Conservation (phyloP, 345 rosid species). For the Dovyalis caffra region DNA sequence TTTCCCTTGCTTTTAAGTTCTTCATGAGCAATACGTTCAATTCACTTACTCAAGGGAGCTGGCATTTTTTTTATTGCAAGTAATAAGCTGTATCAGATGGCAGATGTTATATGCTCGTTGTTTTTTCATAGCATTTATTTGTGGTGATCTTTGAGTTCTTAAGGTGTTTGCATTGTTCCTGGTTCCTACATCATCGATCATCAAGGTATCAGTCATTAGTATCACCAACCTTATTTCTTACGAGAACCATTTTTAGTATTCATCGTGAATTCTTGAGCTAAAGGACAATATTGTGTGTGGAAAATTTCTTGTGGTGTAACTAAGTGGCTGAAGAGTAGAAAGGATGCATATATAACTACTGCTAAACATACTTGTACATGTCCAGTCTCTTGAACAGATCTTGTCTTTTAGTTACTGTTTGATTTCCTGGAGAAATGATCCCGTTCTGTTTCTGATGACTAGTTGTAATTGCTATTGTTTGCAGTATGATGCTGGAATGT, state of each 20-base stretch:
- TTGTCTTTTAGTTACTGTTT: neutral
- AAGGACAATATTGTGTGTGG: neutral
- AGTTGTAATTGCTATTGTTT: conserved; percentile 16
- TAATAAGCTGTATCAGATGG: neutral
- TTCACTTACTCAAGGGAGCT: neutral
- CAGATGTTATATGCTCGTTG: neutral
- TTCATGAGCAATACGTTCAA: neutral
- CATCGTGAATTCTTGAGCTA: neutral
- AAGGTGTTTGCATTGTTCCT: too few species aligned
- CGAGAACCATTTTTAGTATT: neutral
- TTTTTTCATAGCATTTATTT: neutral
- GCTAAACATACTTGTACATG: neutral
- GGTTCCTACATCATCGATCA: neutral
- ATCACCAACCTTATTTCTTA: neutral
- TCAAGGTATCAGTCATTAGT: neutral
- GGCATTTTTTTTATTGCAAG: neutral
- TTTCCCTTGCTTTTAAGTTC: neutral
- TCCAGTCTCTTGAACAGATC: neutral
- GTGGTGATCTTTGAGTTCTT: too few species aligned
- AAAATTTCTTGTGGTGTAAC: too few species aligned
- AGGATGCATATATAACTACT: neutral
- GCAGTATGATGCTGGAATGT: conserved; percentile 58
- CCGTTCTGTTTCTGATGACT: neutral
- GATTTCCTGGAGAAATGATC: neutral
- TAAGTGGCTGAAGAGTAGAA: neutral